Evolutionary conservation across 352 stramenopile genomes (phyloP).

Genomic region (Thraustotheca clavata): DNA sequence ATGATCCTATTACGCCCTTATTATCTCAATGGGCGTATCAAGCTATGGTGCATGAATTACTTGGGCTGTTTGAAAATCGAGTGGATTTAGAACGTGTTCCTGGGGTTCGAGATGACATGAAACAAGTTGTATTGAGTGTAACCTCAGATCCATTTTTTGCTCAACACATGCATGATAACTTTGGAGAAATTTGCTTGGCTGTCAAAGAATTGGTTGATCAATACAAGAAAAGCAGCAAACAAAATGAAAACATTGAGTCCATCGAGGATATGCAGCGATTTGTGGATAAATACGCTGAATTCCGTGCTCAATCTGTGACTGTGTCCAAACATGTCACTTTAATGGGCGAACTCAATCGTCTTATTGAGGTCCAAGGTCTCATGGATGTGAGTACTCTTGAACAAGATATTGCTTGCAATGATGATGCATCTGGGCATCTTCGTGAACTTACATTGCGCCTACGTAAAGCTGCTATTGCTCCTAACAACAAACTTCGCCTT

Average conservation of each 20-base stretch:
- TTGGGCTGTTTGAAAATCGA: constrained; percentile 97
- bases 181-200: constrained; percentile 93
- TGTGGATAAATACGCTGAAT: constrained; percentile 96
- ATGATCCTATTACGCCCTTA: constrained; percentile 98
- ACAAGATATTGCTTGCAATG: constrained; percentile 81
- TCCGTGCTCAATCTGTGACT: constrained; percentile 92
- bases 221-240: constrained; percentile 76
- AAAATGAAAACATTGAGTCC: constrained; percentile 78
- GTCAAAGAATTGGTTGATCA: constrained; percentile 94
- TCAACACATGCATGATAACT: constrained; percentile 96
- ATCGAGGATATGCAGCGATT: constrained; percentile 99
- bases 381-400: constrained; percentile 99
- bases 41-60: constrained; percentile 99
- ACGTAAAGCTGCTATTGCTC: constrained; percentile 81
- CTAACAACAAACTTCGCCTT: constrained; percentile 96
- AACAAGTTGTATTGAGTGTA: constrained; percentile 95
- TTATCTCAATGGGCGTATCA: constrained; percentile 98
- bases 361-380: constrained; percentile 93
- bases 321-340: constrained; percentile 99
- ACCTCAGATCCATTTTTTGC: constrained; percentile 96
- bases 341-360: constrained; percentile 95
- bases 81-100: constrained; percentile 93
- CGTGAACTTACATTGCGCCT: constrained; percentile 74
- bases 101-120: constrained; percentile 94
- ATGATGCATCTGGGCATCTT: constrained; percentile 78